Conservation (phyloP, 768 basidiomycete genomes). For the Astraeus odoratus region DNA sequence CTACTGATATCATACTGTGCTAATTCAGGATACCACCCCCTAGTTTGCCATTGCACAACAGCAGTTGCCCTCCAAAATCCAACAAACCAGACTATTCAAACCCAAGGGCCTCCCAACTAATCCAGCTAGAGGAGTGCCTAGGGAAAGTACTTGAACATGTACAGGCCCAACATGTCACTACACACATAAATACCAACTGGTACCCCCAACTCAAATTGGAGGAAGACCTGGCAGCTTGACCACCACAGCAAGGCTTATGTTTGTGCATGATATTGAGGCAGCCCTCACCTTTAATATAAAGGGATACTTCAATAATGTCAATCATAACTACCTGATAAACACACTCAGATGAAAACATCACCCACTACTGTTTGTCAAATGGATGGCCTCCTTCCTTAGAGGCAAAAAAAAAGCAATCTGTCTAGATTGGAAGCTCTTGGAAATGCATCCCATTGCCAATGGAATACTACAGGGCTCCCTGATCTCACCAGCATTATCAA, state of each 20-base stretch:
- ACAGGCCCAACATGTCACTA: constrained; percentile 20
- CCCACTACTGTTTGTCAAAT: not conserved
- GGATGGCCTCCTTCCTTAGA: not conserved
- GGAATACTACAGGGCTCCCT: constrained; percentile 28
- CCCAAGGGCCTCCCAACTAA: constrained; percentile 28
- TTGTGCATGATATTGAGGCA: not conserved
- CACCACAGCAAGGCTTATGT: not conserved
- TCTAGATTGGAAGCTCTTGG: not conserved
- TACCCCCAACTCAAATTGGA: constrained; percentile 25
- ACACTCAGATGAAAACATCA: not conserved
- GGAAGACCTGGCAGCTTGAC: constrained; percentile 9
- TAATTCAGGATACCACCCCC: not conserved
- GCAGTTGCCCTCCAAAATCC: constrained; percentile 30
- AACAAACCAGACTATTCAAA: constrained; percentile 31
- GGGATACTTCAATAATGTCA: constrained; percentile 18
- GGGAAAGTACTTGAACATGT: constrained; percentile 29
- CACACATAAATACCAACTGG: constrained; percentile 16
- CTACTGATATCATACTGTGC: not conserved
- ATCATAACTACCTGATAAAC: constrained; percentile 8
- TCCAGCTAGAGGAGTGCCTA: constrained; percentile 29
- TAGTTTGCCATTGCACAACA: constrained; percentile 19
- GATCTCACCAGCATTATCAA: constrained; percentile 17
- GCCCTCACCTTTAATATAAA: constrained; percentile 15
- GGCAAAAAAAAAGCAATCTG: not conserved
- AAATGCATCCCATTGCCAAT: not conserved